Evolutionary conservation across 345 rosid genomes (phyloP), one percentile per base, ranked within the genome.

Genomic region (Lepidium didymum): DNA sequence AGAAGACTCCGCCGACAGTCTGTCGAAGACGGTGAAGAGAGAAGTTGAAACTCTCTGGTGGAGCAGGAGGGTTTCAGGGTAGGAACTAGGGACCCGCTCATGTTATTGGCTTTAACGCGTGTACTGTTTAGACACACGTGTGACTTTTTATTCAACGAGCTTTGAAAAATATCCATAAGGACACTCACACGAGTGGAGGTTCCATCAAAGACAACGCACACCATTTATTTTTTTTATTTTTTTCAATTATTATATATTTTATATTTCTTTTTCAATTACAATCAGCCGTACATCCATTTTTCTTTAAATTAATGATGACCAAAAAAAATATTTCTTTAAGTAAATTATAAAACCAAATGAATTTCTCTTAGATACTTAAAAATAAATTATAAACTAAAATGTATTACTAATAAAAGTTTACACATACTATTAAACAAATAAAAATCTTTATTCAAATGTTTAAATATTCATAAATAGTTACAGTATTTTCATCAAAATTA

Each of bases 1-100:
- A 47, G 14, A n/a, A 33, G 25, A 55, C 78, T 75, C 74, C 78
- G 78, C 78, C 78, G 78, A 75, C 78, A 75, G 70, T 62, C 10
- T 61, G 38, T 61, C 9, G 47, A 23, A 44, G 73, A 67, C 73
- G 73, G 73, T 68, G 68, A 47, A 60, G 63, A 59, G 73, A 67
- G 50, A 68, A 66, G 56, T 42, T 46, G 72, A 73, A 25, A 68
- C 57, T 10, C 73, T 53, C 64, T 67, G 6, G 74, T 68, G 74
- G 74, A 75, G 69, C 74, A 57, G 6, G 46, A 74, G 31, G 63
- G 68, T 60, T 51, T 21, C 1, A 4, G 5, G 4, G 3, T 27
- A 13, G 33, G 69, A 53, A 2, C 16, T 27, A 13, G 33, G 69
- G 59, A 2, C 16, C 34, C 33, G 6, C 41, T 73, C 56, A 58